Base-by-base conservation (phyloP, 2,329 filamentous ascomycete genomes). In the Pseudopyrenochaeta lycopersici region DNA sequence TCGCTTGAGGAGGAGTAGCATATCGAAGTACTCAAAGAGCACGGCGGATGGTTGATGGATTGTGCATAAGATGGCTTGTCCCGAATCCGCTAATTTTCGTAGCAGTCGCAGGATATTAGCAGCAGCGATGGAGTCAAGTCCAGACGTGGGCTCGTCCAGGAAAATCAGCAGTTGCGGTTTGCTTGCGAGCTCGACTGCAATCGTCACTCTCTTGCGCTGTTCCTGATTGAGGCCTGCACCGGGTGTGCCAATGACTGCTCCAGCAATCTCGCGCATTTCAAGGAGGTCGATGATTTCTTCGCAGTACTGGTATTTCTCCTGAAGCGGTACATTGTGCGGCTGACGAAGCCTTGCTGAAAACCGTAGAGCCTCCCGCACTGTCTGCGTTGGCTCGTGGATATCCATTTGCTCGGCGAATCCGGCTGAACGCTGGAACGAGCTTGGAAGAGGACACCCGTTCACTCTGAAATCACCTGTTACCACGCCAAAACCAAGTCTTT, bases 21-120 rank as follows among this genome's bases (percentile, higher is more conserved):
- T 84, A 71, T 95, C 91, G 62, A 95, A 95, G 72, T 91, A 87
- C 70, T 92, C 88, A 63, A 95, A 94, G 0, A 95, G 80, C 0
- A 88, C 85, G 17, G 90, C 88, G 49, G 90, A 92, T 1, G 91
- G 91, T 70, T 95, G 91, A 70, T 95, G 91, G 56, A 95, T 94
- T 1, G 91, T 95, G 77, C 90, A 92, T 1, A 94, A 82, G 58
- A 95, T 90, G 7, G 91, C 90, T 71, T 94, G 91, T 1, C 91
- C 91, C 2, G 88, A 87, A 14, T 82, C 78, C 32, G 88, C 85
- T 4, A 90, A 82, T 76, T 90, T 90, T 69, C 85, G 85, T 12
- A 91, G 78, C 77, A 90, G 88, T 15, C 86, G 84, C 15, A 90
- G 84, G 56, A 89, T 90, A 70, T 88, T 88, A 76, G 85, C 90